A percentile compares a stretch with the other conserved stretches of the same genome.
These are phyloP conservation scores for Filosporella fistucella DNA, from an alignment of 495 filamentous ascomycete genomes.

Conservation along the genomic window DNA sequence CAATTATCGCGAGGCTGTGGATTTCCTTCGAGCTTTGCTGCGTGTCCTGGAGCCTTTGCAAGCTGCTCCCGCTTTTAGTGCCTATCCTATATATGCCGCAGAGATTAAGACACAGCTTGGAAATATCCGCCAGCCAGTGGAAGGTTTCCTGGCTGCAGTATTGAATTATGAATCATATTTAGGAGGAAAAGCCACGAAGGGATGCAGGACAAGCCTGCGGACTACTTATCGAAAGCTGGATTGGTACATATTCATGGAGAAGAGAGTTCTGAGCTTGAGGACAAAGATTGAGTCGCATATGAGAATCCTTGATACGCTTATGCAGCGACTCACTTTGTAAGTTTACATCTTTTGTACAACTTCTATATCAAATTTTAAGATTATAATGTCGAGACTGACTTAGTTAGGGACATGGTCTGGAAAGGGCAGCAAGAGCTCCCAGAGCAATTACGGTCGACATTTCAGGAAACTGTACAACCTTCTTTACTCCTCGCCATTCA, in stretches of 20 bases:
- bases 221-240: slow-evolving; percentile 5
- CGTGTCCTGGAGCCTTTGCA: slow-evolving; percentile 8
- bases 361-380: too few species aligned
- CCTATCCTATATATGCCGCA: neutral
- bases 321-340: slow-evolving; percentile 7
- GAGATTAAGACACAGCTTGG: neutral
- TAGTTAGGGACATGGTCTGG: neutral
- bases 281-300: slow-evolving; percentile 7
- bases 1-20: slow-evolving; percentile 7
- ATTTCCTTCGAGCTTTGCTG: neutral
- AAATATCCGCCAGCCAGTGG: neutral
- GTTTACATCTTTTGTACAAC: neutral
- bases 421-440: neutral
- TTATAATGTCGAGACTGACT: neutral
- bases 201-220: neutral
- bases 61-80: neutral
- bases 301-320: slow-evolving; percentile 4
- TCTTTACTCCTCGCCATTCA: neutral
- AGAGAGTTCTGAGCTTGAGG: slow-evolving; percentile 7
- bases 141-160: neutral
- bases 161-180: slow-evolving; percentile 1
- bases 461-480: neutral
- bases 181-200: neutral
- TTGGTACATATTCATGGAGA: slow-evolving; percentile 6
- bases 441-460: neutral